Evolutionary conservation across 352 stramenopile genomes (phyloP), one percentile per base, ranked within the genome.

Genomic region (Blastocystis sp.): DNA sequence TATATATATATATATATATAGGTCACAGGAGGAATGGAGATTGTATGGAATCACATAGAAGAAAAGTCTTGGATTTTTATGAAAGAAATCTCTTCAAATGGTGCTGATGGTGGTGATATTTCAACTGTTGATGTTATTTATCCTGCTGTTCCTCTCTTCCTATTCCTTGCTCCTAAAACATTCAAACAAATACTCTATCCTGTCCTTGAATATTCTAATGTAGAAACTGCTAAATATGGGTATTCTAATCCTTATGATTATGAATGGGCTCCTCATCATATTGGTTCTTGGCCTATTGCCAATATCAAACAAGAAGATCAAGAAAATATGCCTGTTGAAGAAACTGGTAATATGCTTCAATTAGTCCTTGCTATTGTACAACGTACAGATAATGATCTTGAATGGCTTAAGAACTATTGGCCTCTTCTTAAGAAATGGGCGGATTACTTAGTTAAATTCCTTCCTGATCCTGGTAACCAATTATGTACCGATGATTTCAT

Each of bases 1-100:
- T n/a, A n/a, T n/a, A n/a, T n/a, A n/a, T n/a, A n/a, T n/a, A n/a
- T n/a, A n/a, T n/a, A n/a, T n/a, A n/a, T n/a, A 1, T 55, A 67
- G 39, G 28, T 42, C 10, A 27, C 39, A 2, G 52, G 24, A 2
- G 52, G 52, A 2, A 66, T 45, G 34, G 55, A 31, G 35, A 36
- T 58, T 18, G 58, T 65, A 16, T 58, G 41, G 52, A 43, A 31
- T 19, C 23, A 35, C 25, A 18, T 28, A 19, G 13, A 19, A 4
- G 3, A 28, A 1, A 44, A 39, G 21, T 27, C 28, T 4, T 67
- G 59, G 59, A 24, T 41, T 24, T 66, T 64, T 13, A 45, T 67
- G 42, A 67, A 67, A 55, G 59, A 67, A 35, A 67, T 67, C 6
- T 54, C 33, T 55, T 54, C 52, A n/a, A n/a, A n/a, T n/a, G n/a